Percentiles rank a stretch among this genome's conserved stretches.
These are phyloP conservation scores for Immersiporthe knoxdaviesiana DNA, from an alignment of 2,329 filamentous ascomycete genomes.

Conservation along the genomic window DNA sequence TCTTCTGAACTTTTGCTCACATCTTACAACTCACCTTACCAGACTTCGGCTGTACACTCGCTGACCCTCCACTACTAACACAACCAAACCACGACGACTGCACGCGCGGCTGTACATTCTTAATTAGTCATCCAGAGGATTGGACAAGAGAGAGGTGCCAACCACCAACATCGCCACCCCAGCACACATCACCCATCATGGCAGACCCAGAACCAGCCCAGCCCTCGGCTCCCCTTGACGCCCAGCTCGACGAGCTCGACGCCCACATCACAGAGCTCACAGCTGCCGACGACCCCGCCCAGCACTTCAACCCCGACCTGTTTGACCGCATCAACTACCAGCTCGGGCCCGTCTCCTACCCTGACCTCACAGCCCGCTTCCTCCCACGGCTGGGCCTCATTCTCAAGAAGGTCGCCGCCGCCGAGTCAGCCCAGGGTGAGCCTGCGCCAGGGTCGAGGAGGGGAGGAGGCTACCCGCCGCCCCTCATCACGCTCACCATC, in stretches of 20 bases:
- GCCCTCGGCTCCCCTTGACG: slow-evolving; percentile 3
- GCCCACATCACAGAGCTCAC: slow-evolving; percentile 57
- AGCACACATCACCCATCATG: background rate
- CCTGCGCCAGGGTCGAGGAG: slow-evolving; percentile 13
- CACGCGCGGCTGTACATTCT: background rate
- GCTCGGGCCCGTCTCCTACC: slow-evolving; percentile 32
- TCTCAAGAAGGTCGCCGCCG: slow-evolving; percentile 50
- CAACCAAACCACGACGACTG: background rate
- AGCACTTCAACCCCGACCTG: slow-evolving; percentile 51
- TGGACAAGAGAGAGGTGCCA: background rate
- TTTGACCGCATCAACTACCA: slow-evolving; percentile 48
- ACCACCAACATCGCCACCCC: background rate
- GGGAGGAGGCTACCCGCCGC: slow-evolving; percentile 45
- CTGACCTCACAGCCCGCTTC: slow-evolving; percentile 54
- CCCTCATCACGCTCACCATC: slow-evolving; percentile 55
- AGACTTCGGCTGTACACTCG: background rate
- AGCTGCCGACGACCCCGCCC: slow-evolving; percentile 41
- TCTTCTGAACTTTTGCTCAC: no score
- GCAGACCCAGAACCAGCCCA: slow-evolving; percentile 20
- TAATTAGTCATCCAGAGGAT: background rate
- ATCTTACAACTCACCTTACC: background rate
- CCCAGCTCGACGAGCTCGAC: slow-evolving; percentile 53
- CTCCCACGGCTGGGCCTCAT: slow-evolving; percentile 58
- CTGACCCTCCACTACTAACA: background rate
- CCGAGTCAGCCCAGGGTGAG: background rate